Evolutionary conservation across 1,284 basidiomycete species (phyloP).

Genomic region (Chiua sp.): DNA sequence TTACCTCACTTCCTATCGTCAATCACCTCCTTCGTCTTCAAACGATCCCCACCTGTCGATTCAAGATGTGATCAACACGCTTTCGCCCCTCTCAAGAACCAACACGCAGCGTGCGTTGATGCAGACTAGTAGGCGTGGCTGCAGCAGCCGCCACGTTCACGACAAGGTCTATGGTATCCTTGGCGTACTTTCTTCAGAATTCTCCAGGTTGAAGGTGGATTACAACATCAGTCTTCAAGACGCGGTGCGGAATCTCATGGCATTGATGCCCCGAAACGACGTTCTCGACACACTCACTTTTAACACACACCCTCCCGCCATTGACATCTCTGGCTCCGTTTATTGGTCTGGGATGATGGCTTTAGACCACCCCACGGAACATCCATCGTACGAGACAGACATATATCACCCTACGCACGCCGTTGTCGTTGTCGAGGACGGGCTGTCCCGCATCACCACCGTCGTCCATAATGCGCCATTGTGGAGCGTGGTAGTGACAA

Average conservation of each 20-base stretch:
- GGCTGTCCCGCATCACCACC: background rate
- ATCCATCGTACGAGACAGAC: constrained; percentile 15
- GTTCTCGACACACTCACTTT: constrained; percentile 11
- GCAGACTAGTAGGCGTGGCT: background rate
- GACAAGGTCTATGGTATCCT: constrained; percentile 12
- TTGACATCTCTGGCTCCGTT: background rate
- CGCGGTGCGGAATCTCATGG: constrained; percentile 11
- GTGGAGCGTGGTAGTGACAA: constrained; percentile 9
- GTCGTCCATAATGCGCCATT: constrained; percentile 1
- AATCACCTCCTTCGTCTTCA: background rate
- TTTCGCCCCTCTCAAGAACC: background rate
- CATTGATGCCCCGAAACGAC: constrained; percentile 7
- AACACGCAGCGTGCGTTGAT: background rate
- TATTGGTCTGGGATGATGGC: constrained; percentile 16
- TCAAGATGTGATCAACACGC: background rate
- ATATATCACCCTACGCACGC: constrained; percentile 5
- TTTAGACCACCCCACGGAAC: constrained; percentile 6
- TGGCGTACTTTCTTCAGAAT: background rate
- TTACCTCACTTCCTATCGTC: background rate
- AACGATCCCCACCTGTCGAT: background rate
- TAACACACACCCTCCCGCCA: background rate
- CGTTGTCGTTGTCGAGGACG: background rate
- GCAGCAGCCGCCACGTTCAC: background rate
- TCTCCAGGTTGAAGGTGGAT: background rate
- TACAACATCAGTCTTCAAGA: background rate